A percentile compares a stretch with the other conserved stretches of the same genome.
Conservation (phyloP, 345 rosid genomes). For the Euclidium syriacum region DNA sequence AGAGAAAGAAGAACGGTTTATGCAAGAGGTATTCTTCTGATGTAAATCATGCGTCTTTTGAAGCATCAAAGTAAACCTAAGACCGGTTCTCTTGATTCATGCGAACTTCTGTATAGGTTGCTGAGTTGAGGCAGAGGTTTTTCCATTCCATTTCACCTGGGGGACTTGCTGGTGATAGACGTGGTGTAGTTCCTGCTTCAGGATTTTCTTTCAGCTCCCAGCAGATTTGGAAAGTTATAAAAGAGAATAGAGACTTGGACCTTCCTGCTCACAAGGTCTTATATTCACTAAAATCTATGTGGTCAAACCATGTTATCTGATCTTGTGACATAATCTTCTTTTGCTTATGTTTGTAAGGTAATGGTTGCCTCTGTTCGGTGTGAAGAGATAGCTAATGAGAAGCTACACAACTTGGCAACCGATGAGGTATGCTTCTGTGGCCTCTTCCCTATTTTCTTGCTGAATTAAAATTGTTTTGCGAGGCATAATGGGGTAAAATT, state of each 20-base stretch:
- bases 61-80: constrained; percentile 1
- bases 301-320: neutral
- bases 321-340: neutral
- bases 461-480: constrained; percentile 12
- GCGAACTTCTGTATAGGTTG: constrained; percentile 47
- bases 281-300: neutral
- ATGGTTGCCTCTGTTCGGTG: constrained; percentile 96
- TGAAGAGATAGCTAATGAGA: constrained; percentile 80
- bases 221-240: constrained; percentile 76
- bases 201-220: constrained; percentile 84
- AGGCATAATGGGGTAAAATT: constrained; percentile 5
- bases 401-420: constrained; percentile 38
- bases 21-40: constrained; percentile 53
- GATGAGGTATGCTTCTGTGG: constrained; percentile 47
- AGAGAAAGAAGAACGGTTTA: constrained; percentile 68
- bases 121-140: constrained; percentile 63
- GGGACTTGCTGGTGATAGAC: constrained; percentile 91
- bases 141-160: constrained; percentile 80
- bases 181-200: constrained; percentile 84
- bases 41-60: neutral
- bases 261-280: constrained; percentile 93
- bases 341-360: constrained; percentile 42
- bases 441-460: neutral
- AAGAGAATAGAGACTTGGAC: constrained; percentile 84
- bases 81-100: neutral